Conservation (phyloP, 177 flowering plant species). For the Tripterygium wilfordii region DNA sequence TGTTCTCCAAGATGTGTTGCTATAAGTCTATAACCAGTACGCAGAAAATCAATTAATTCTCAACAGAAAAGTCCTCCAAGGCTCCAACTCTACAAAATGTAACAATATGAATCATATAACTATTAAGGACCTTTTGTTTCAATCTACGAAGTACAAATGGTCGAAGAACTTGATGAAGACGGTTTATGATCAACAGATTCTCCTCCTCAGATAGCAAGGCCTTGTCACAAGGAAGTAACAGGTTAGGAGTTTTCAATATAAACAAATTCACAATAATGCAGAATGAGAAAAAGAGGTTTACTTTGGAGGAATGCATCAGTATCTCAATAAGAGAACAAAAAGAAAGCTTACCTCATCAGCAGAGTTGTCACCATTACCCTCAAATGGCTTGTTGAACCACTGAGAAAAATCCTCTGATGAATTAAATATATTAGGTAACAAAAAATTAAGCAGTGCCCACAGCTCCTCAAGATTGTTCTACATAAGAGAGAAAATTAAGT, state of each 20-base stretch:
- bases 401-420: constrained; percentile 99
- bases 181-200: constrained; percentile 94
- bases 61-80: no score
- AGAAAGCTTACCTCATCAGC: constrained; percentile 68
- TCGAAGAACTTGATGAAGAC: constrained; percentile 98
- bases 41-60: no score
- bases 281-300: constrained; percentile 4
- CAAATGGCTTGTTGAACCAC: constrained; percentile 99
- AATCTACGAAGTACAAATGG: constrained; percentile 98
- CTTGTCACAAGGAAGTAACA: constrained; percentile 28
- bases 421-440: constrained; percentile 94
- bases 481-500: constrained; percentile 6
- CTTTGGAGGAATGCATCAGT: neutral
- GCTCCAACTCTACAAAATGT: no score
- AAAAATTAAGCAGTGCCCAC: constrained; percentile 96
- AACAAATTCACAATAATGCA: neutral
- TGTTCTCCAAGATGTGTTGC: no score
- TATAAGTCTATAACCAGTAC: no score
- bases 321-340: neutral
- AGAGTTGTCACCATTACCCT: constrained; percentile 81
- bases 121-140: constrained; percentile 86
- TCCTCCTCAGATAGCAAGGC: constrained; percentile 97
- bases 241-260: neutral
- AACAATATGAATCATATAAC: no score
- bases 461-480: constrained; percentile 97